phyloP scores from a whole-genome alignment of 495 filamentous ascomycete genomes.

The Ascobolus immersus region DNA sequence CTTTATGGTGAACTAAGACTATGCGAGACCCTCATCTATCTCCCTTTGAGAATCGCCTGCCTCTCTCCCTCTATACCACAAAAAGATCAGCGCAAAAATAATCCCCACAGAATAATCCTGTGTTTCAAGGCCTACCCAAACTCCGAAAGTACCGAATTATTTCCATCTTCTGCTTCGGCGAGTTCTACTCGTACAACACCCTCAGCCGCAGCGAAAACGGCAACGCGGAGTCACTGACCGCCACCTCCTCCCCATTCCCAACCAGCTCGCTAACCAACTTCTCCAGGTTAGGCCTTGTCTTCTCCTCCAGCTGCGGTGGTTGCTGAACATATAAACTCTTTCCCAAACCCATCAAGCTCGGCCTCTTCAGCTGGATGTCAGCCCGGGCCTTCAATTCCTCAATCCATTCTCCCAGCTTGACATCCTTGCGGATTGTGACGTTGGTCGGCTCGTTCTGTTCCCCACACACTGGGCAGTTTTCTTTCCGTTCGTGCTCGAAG shows the following conservation, averaged over 20 bases:
- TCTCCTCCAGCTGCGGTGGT: constrained; percentile 52
- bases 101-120: no score
- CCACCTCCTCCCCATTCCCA: constrained; percentile 36
- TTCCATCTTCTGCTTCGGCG: no score
- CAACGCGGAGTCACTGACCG: no score
- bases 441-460: no score
- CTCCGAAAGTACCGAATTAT: no score
- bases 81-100: no score
- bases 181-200: not conserved
- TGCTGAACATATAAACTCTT: constrained; percentile 75
- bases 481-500: constrained; percentile 72
- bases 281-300: constrained; percentile 55
- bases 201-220: not conserved
- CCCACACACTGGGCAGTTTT: constrained; percentile 86
- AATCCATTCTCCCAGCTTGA: not conserved
- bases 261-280: constrained; percentile 43
- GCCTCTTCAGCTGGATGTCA: constrained; percentile 49
- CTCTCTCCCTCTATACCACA: no score
- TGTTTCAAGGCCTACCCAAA: no score
- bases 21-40: no score
- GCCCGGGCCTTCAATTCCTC: not conserved
- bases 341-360: constrained; percentile 54
- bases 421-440: no score
- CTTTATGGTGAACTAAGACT: no score
- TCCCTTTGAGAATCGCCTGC: no score